These are phyloP conservation scores for Magnaporthales sp. DNA, from an alignment of 2,329 filamentous ascomycete species.

Conservation along the genomic window DNA sequence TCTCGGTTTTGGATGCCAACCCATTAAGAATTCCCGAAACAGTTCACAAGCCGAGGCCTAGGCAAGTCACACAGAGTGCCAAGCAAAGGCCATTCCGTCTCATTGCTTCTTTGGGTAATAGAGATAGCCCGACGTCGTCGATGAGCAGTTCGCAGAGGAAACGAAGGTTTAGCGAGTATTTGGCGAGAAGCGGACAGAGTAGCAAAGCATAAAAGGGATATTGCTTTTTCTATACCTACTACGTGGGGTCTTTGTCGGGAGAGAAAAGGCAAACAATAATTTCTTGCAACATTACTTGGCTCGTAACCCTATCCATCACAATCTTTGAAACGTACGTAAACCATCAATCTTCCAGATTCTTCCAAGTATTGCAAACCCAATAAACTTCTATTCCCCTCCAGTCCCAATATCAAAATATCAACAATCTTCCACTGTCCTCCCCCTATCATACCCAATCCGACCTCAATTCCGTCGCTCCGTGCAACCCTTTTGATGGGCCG, in stretches of 20 bases:
- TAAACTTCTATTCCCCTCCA: no score
- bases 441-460: no score
- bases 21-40: conserved; percentile 4
- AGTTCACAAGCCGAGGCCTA: neutral
- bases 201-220: neutral
- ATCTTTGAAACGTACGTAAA: no score
- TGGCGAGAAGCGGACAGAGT: neutral
- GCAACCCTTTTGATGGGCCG: no score
- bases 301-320: no score
- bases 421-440: no score
- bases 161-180: neutral
- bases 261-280: neutral
- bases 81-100: neutral
- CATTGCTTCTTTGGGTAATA: neutral
- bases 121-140: neutral
- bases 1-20: neutral
- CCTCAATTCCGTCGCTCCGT: no score
- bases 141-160: neutral
- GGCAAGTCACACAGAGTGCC: neutral
- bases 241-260: neutral
- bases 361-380: no score
- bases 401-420: no score
- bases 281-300: no score
- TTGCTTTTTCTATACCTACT: no score
- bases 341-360: no score